A percentile compares a stretch with the other conserved stretches of the same genome.
These are phyloP conservation scores for Lecanoromycetidae sp. DNA, from an alignment of 2,329 filamentous ascomycete species.

Conservation along the genomic window DNA sequence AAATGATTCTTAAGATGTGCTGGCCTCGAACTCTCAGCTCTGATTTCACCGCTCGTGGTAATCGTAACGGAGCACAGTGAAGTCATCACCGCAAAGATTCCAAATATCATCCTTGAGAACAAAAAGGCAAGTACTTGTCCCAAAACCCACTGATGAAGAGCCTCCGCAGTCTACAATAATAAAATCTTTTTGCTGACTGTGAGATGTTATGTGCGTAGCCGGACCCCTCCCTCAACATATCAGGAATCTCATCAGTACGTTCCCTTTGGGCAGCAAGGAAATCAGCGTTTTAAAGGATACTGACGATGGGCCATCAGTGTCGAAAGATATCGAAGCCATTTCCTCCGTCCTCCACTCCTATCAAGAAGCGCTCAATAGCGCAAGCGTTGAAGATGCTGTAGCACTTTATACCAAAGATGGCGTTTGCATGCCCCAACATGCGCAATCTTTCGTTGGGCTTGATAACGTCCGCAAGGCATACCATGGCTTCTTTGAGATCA, in stretches of 20 bases:
- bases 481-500: constrained; percentile 5
- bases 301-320: constrained; percentile 1
- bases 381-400: constrained; percentile 4
- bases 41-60: neutral
- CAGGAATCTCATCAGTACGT: constrained; percentile 11
- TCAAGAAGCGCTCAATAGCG: constrained; percentile 11
- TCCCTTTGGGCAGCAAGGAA: neutral
- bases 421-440: constrained; percentile 10
- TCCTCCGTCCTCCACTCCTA: neutral
- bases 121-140: neutral
- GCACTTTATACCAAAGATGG: constrained; percentile 8
- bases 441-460: constrained; percentile 8
- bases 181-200: too few species aligned
- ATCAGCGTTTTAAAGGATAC: neutral
- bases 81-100: neutral
- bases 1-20: too few species aligned
- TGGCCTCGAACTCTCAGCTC: too few species aligned
- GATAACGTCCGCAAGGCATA: constrained; percentile 9
- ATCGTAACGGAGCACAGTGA: neutral
- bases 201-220: constrained; percentile 2
- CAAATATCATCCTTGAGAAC: neutral
- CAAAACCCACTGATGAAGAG: neutral
- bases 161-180: neutral
- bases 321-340: constrained; percentile 10
- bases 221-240: constrained; percentile 10